Percentiles rank a stretch among this genome's conserved stretches.
These are phyloP conservation scores for Asterochloris sp. DNA, from an alignment of 139 green algal genomes.

Conservation along the genomic window DNA sequence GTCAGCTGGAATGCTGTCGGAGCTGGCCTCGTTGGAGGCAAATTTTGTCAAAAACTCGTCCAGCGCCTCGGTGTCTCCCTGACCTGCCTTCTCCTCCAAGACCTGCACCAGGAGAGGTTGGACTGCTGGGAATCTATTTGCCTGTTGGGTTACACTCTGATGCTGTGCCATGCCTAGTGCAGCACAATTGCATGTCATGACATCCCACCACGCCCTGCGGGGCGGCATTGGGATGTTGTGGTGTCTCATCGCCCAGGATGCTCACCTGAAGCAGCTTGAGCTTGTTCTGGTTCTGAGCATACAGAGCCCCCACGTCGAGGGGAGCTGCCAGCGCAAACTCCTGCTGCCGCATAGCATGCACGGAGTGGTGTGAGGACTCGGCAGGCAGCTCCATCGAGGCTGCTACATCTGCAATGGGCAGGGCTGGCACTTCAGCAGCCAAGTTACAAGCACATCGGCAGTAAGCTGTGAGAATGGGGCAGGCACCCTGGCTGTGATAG, in stretches of 20 bases:
- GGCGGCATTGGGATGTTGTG: not conserved
- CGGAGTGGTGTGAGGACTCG: too few relatives aligned
- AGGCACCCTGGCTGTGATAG: too few relatives aligned
- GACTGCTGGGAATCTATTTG: not conserved
- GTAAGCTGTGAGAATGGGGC: too few relatives aligned
- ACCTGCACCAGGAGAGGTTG: not conserved
- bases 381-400: too few relatives aligned
- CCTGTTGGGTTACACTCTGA: not conserved
- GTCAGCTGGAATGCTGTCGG: not conserved
- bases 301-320: not conserved
- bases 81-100: not conserved
- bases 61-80: constrained; percentile 3
- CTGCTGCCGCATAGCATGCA: not conserved
- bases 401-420: not conserved
- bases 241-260: not conserved
- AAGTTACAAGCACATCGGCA: not conserved
- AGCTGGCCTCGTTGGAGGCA: not conserved
- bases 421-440: constrained; percentile 1
- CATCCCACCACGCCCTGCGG: not conserved
- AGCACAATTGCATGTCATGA: not conserved
- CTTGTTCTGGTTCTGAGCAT: constrained; percentile 12
- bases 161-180: not conserved
- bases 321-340: not conserved
- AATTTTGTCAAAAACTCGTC: constrained; percentile 11
- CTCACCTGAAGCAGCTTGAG: constrained; percentile 2